A percentile compares a stretch with the other conserved stretches of the same genome.
phyloP scores from a whole-genome alignment of 768 basidiomycete species.

The Boletus insuetus region DNA sequence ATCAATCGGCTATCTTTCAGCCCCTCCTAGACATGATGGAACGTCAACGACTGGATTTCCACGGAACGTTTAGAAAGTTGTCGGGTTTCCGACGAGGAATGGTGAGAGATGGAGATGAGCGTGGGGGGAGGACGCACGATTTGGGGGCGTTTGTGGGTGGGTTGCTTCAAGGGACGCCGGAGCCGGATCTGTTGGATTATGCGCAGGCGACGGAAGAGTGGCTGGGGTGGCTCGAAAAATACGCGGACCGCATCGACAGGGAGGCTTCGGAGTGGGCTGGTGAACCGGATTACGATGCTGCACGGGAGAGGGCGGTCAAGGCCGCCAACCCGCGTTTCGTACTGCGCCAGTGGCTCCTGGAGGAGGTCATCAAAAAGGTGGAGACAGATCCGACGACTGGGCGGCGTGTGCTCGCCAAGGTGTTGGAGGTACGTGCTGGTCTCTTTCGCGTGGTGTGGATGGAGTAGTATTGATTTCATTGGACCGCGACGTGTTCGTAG shows the following conservation, averaged over 20 bases:
- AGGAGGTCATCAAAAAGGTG: conserved; percentile 82
- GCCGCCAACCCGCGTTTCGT: conserved; percentile 87
- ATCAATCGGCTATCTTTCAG: conserved; percentile 58
- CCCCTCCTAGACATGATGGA: conserved; percentile 78
- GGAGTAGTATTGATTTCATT: neutral
- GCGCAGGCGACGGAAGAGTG: conserved; percentile 50
- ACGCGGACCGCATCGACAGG: conserved; percentile 53
- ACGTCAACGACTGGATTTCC: conserved; percentile 78
- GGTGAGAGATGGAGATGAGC: conserved; percentile 13
- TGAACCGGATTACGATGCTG: conserved; percentile 39
- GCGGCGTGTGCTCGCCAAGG: conserved; percentile 70
- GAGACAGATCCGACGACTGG: conserved; percentile 64
- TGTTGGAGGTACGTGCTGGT: conserved; percentile 61
- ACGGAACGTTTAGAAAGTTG: conserved; percentile 77
- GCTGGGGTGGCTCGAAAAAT: conserved; percentile 62
- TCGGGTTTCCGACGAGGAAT: conserved; percentile 54
- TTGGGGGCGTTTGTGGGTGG: conserved; percentile 43
- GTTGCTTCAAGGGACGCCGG: conserved; percentile 48
- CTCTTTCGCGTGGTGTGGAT: neutral
- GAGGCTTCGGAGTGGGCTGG: conserved; percentile 49
- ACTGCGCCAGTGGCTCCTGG: conserved; percentile 92
- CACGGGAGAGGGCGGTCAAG: conserved; percentile 50
- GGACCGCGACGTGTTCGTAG: conserved; percentile 34
- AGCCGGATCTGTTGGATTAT: conserved; percentile 43
- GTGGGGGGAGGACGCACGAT: conserved; percentile 5